Conservation (phyloP, 2,329 filamentous ascomycete genomes). For the Tolypocladium ophioglossoides region DNA sequence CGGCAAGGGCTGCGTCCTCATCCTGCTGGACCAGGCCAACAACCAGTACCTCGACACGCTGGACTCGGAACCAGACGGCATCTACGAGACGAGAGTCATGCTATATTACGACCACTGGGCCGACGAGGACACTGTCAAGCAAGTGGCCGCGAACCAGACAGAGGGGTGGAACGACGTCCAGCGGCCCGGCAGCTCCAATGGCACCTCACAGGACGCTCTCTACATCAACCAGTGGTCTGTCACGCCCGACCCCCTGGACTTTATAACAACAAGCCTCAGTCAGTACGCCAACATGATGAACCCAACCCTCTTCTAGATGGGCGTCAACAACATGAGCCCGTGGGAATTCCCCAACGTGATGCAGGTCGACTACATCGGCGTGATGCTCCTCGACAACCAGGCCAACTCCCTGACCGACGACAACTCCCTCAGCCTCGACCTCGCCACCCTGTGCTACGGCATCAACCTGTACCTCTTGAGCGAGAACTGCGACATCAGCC, state of each 20-base stretch:
- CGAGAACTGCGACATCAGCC: slow-evolving; percentile 18
- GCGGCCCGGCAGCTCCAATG: slow-evolving; percentile 3
- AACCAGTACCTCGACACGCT: too few relatives aligned
- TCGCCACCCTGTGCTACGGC: slow-evolving; percentile 18
- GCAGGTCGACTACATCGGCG: slow-evolving; percentile 20
- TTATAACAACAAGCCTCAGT: too few relatives aligned
- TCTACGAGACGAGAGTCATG: slow-evolving; percentile 15
- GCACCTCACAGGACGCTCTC: background rate
- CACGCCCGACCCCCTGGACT: slow-evolving; percentile 14
- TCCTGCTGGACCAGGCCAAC: slow-evolving; percentile 12
- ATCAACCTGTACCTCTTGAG: slow-evolving; percentile 19
- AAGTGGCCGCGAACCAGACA: slow-evolving; percentile 12
- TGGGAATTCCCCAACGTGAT: slow-evolving; percentile 18
- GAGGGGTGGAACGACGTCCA: slow-evolving; percentile 10
- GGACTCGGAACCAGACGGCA: slow-evolving; percentile 15
- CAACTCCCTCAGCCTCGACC: slow-evolving; percentile 18
- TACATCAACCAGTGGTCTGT: slow-evolving; percentile 20
- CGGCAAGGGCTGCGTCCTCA: slow-evolving; percentile 21
- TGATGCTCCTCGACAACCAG: slow-evolving; percentile 13
- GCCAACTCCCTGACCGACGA: slow-evolving; percentile 8
- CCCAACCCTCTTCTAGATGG: slow-evolving; percentile 21
- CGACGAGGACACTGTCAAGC: slow-evolving; percentile 13
- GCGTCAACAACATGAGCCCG: slow-evolving; percentile 16
- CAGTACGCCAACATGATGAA: slow-evolving; percentile 10
- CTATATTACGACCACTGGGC: slow-evolving; percentile 18